A percentile compares a stretch with the other conserved stretches of the same genome.
Conservation (phyloP, 2,329 filamentous ascomycete species). For the Aspergillus carbonarius region DNA sequence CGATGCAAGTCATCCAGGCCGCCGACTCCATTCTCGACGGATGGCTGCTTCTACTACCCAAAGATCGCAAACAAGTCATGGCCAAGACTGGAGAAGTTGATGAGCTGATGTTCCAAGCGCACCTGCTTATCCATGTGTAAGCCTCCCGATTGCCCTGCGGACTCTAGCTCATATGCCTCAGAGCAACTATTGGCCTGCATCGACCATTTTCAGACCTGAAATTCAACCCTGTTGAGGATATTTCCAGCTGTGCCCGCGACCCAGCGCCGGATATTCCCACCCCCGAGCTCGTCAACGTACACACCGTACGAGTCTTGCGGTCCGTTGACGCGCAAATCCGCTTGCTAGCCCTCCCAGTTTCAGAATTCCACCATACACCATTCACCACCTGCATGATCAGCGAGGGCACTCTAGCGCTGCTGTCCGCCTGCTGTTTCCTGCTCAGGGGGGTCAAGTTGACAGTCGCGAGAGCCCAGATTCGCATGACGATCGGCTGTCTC, state of each 20-base stretch:
- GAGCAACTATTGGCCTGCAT: conserved; percentile 38
- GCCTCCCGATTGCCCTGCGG: neutral
- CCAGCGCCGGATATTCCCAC: conserved; percentile 16
- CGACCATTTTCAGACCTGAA: conserved; percentile 42
- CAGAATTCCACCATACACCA: conserved; percentile 39
- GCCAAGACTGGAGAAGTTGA: conserved; percentile 27
- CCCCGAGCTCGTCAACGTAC: conserved; percentile 34
- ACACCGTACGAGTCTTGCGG: conserved; percentile 41
- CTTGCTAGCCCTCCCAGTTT: conserved; percentile 38
- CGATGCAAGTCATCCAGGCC: conserved; percentile 31
- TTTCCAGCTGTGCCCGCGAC: conserved; percentile 39
- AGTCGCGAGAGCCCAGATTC: conserved; percentile 44
- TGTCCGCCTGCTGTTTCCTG: conserved; percentile 40
- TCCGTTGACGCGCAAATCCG: conserved; percentile 42
- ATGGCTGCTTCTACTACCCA: conserved; percentile 42
- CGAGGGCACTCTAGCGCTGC: conserved; percentile 34
- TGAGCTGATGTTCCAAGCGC: conserved; percentile 77
- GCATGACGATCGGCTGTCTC: conserved; percentile 45
- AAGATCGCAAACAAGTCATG: conserved; percentile 35
- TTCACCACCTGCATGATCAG: conserved; percentile 46
- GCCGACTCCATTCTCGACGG: conserved; percentile 40
- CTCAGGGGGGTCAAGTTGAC: conserved; percentile 34
- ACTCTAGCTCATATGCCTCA: conserved; percentile 18
- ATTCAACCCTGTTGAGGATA: conserved; percentile 39
- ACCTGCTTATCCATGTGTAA: conserved; percentile 63